phyloP scores from a whole-genome alignment of 495 filamentous ascomycete species.

The Neurospora sp. region DNA sequence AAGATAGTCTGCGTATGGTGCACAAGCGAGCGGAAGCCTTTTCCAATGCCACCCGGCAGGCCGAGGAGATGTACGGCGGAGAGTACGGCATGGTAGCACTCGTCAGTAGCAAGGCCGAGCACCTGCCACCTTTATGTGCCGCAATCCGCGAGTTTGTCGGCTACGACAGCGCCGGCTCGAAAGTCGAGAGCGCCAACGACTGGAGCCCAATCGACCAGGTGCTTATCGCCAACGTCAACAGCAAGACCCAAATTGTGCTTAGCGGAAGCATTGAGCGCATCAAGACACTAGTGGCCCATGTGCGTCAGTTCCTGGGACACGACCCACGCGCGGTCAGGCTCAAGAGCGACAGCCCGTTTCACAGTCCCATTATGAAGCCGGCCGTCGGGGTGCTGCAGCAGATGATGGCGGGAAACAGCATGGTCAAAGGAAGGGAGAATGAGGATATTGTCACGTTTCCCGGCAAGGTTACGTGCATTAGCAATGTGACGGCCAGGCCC shows the following conservation, averaged over 20 bases:
- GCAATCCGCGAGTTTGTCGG: constrained; percentile 76
- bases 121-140: constrained; percentile 54
- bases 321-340: constrained; percentile 82
- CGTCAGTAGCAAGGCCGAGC: constrained; percentile 64
- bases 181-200: constrained; percentile 55
- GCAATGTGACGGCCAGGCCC: constrained; percentile 74
- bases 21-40: constrained; percentile 74
- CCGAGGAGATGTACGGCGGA: constrained; percentile 52
- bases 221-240: constrained; percentile 88
- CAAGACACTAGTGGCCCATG: constrained; percentile 72
- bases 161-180: constrained; percentile 50
- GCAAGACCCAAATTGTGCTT: constrained; percentile 90
- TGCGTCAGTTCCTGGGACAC: constrained; percentile 86
- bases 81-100: constrained; percentile 92
- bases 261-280: constrained; percentile 81
- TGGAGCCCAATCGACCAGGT: constrained; percentile 74
- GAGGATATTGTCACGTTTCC: constrained; percentile 59
- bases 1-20: constrained; percentile 69
- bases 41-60: constrained; percentile 60
- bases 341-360: constrained; percentile 86
- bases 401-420: constrained; percentile 45
- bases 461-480: constrained; percentile 63
- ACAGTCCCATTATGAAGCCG: constrained; percentile 85
- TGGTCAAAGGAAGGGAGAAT: constrained; percentile 33
- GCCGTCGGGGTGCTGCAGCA: constrained; percentile 62